Evolutionary conservation across 2,329 filamentous ascomycete genomes (phyloP), one percentile per base, ranked within the genome.

Genomic region (Lachnellula subtilissima): DNA sequence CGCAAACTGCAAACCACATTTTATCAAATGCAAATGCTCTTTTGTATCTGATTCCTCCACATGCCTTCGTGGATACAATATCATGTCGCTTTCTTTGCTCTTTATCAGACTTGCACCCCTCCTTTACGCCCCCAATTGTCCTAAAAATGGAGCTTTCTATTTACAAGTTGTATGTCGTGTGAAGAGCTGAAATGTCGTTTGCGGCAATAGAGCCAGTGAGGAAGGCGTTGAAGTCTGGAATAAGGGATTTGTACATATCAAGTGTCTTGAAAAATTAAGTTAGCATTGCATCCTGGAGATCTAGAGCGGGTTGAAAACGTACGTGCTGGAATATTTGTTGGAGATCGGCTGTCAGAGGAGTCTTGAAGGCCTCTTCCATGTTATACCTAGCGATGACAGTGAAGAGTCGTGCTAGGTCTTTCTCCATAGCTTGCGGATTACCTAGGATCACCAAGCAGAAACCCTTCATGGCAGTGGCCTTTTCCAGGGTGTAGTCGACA

Each of bases 381-480:
- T 83, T 83, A 71, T 91, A 96, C 58, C 82, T 79, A 15, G 93
- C 89, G 74, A 97, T 95, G 55, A 89, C 81, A 51, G 79, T 81
- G 71, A 99, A 96, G 74, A 94, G 95, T 55, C 88, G 83, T 37
- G 87, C 78, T 42, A 99, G 78, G 56, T 86, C 88, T 64, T 87
- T 87, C 74, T 97, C 94, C 84, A 99, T 93, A 2, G 91, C 91
- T 69, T 91, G 84, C 0, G 94, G 94, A 67, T 97, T 97, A 68
- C 85, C 84, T 59, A 88, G 82, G 3, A 97, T 88, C 48, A 96
- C 82, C 64, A 88, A 81, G 53, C 89, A 89, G 74, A 99, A 97
- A 0, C 94, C 94, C 66, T 90, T 85, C 71, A 97, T 90, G 0
- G 94, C 93, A 25, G 92, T 92, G 0, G 89, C 91, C 75, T 99